These are phyloP conservation scores for Phaeosphaeriaceae sp. DNA, from an alignment of 2,329 filamentous ascomycete genomes.

Conservation along the genomic window DNA sequence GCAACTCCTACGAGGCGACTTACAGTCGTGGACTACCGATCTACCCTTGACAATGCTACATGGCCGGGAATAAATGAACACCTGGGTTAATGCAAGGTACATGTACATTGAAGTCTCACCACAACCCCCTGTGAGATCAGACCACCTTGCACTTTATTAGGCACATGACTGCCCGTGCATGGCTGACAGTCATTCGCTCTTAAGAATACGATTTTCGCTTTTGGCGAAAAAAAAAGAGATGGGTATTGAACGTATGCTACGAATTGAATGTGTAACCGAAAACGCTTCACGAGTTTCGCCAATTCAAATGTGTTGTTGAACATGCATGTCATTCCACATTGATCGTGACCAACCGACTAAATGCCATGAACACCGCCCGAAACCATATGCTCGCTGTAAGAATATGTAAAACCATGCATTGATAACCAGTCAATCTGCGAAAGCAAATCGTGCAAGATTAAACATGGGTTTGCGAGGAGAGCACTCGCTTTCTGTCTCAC, in stretches of 20 bases:
- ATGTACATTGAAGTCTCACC: constrained; percentile 2
- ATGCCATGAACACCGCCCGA: constrained; percentile 6
- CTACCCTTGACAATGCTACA: too few species aligned
- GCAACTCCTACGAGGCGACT: too few species aligned
- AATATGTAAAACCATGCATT: constrained; percentile 9
- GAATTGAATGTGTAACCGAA: constrained; percentile 11
- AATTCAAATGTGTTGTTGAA: constrained; percentile 1
- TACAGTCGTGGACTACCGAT: too few species aligned
- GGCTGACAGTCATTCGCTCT: too few species aligned
- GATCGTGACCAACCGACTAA: constrained; percentile 3
- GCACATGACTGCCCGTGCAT: not conserved
- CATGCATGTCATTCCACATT: not conserved
- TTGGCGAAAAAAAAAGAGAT: not conserved
- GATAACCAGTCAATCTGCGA: constrained; percentile 27
- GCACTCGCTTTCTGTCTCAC: constrained; percentile 48
- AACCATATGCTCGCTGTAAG: constrained; percentile 9
- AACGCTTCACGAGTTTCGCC: constrained; percentile 3
- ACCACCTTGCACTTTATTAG: not conserved
- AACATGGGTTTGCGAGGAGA: constrained; percentile 45
- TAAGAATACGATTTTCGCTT: too few species aligned
- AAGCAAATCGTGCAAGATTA: constrained; percentile 50
- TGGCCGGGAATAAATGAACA: too few species aligned
- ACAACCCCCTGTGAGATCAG: constrained; percentile 7
- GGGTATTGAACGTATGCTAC: constrained; percentile 23
- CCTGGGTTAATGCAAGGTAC: not conserved